Percentiles rank a stretch among this genome's conserved stretches.
Evolutionary conservation across 257 asterid species (phyloP).

Genomic region (Solanum peruvianum): DNA sequence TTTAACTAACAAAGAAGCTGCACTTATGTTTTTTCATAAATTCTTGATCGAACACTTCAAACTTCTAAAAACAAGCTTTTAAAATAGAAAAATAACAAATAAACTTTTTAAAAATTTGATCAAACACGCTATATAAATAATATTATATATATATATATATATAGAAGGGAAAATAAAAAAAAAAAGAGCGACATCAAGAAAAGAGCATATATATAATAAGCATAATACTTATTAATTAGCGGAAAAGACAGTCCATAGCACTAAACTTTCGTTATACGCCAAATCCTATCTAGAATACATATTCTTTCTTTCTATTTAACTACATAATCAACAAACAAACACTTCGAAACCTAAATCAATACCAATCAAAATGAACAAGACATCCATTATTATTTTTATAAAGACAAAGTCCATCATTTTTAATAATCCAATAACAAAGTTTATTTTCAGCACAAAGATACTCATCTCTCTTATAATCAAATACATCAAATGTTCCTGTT

Average conservation of each 20-base stretch:
- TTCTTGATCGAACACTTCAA: too few relatives aligned
- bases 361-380: background rate
- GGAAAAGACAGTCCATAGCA: rapidly evolving
- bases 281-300: background rate
- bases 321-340: background rate
- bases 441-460: background rate
- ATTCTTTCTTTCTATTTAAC: too few relatives aligned
- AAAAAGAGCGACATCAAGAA: background rate
- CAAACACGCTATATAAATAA: background rate
- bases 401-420: background rate
- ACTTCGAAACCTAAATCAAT: background rate
- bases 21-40: too few relatives aligned
- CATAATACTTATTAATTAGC: background rate
- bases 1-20: too few relatives aligned
- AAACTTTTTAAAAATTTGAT: too few relatives aligned
- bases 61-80: too few relatives aligned
- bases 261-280: background rate
- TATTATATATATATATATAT: background rate
- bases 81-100: too few relatives aligned
- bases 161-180: background rate
- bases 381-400: background rate
- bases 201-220: background rate
- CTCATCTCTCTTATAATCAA: background rate
- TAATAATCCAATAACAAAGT: background rate
- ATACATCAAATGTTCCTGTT: background rate